phyloP scores from a whole-genome alignment of 129 eudicot species.

The Gnaphalium uliginosum region DNA sequence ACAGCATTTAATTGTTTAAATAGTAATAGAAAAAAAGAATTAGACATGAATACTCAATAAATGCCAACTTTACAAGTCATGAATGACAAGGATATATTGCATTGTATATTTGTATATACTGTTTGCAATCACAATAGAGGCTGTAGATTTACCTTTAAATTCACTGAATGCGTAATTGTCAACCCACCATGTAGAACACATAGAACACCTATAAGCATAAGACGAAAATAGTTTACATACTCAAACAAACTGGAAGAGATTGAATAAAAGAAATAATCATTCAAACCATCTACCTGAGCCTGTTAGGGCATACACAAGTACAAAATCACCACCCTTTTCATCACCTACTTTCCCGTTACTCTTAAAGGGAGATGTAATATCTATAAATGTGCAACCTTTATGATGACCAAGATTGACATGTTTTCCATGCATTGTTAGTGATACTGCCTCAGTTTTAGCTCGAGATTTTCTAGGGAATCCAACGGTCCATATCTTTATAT shows the following conservation, averaged over 20 bases:
- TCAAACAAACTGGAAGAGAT: slow-evolving; percentile 11
- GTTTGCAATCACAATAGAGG: slow-evolving; percentile 10
- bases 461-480: slow-evolving; percentile 47
- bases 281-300: slow-evolving; percentile 41
- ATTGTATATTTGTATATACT: background rate
- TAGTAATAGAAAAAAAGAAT: background rate
- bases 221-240: slow-evolving; percentile 9
- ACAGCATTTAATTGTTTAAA: background rate
- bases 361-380: slow-evolving; percentile 48
- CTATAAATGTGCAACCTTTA: slow-evolving; percentile 60
- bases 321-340: slow-evolving; percentile 32
- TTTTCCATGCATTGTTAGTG: slow-evolving; percentile 51
- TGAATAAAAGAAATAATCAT: slow-evolving; percentile 12
- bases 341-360: slow-evolving; percentile 23
- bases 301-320: slow-evolving; percentile 56
- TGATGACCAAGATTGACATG: slow-evolving; percentile 47
- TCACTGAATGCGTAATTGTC: slow-evolving; percentile 51
- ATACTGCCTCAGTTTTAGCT: slow-evolving; percentile 40
- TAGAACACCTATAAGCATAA: slow-evolving; percentile 47
- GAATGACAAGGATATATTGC: slow-evolving; percentile 8
- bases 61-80: background rate
- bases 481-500: slow-evolving; percentile 60
- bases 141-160: slow-evolving; percentile 50
- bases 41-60: slow-evolving; percentile 11
- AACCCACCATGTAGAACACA: slow-evolving; percentile 50